Percentiles rank a stretch among this genome's conserved stretches.
Conservation (phyloP, 2,329 filamentous ascomycete species). For the Diaporthe sp. region DNA sequence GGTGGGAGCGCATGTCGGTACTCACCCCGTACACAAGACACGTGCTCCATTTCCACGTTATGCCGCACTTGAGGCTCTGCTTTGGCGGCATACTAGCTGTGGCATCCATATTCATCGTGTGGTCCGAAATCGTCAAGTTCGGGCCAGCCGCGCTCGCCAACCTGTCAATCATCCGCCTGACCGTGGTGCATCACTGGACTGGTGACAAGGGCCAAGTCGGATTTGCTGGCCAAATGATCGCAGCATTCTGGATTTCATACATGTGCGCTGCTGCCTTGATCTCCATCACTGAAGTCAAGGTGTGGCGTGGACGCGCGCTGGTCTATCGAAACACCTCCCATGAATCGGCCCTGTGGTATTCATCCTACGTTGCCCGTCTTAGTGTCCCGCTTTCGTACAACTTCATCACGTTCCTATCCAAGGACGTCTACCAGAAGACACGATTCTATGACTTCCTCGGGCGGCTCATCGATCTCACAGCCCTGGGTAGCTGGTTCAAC, state of each 20-base stretch:
- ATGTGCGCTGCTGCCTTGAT: slow-evolving; percentile 93
- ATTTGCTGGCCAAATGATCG: slow-evolving; percentile 87
- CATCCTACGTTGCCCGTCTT: slow-evolving; percentile 90
- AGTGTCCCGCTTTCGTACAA: slow-evolving; percentile 96
- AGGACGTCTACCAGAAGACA: slow-evolving; percentile 79
- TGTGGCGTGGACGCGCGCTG: slow-evolving; percentile 96
- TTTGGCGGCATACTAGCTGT: slow-evolving; percentile 77
- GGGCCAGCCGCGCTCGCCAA: slow-evolving; percentile 70
- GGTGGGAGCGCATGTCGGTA: slow-evolving; percentile 68
- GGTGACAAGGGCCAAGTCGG: slow-evolving; percentile 82
- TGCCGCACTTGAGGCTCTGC: slow-evolving; percentile 76
- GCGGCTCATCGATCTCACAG: slow-evolving; percentile 84
- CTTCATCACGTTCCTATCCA: slow-evolving; percentile 90
- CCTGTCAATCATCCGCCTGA: slow-evolving; percentile 77
- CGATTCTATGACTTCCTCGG: slow-evolving; percentile 92
- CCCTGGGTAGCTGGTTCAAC: slow-evolving; percentile 86
- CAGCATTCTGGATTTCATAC: slow-evolving; percentile 91
- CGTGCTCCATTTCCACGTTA: slow-evolving; percentile 78
- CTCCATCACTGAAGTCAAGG: slow-evolving; percentile 91
- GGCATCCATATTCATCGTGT: slow-evolving; percentile 87
- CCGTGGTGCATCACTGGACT: slow-evolving; percentile 81
- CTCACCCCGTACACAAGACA: slow-evolving; percentile 88
- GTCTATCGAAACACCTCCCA: slow-evolving; percentile 92
- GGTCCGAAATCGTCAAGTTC: slow-evolving; percentile 94
- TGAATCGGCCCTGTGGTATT: slow-evolving; percentile 96